These are phyloP conservation scores for Porphyrellus sp. DNA, from an alignment of 1,284 basidiomycete genomes.

Conservation along the genomic window DNA sequence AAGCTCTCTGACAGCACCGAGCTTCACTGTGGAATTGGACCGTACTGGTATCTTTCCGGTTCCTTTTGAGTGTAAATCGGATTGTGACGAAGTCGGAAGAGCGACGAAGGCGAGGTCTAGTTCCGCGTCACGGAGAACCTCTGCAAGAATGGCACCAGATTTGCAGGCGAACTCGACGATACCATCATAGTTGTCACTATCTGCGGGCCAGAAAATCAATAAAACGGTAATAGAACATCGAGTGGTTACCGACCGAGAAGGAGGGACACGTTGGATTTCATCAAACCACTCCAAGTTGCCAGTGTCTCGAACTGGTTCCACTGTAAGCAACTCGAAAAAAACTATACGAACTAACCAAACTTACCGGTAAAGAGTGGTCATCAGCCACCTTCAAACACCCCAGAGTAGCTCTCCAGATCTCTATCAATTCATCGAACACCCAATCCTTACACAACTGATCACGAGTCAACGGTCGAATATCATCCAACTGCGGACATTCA, in stretches of 20 bases:
- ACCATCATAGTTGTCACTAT: conserved; percentile 33
- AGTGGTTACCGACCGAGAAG: conserved; percentile 32
- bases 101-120: conserved; percentile 44
- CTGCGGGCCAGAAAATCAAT: conserved; percentile 23
- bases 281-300: conserved; percentile 42
- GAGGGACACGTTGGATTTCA: conserved; percentile 38
- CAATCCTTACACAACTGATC: conserved; percentile 55
- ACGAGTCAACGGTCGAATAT: conserved; percentile 51
- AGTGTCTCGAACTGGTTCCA: conserved; percentile 36
- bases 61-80: conserved; percentile 3
- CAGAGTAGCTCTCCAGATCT: conserved; percentile 54
- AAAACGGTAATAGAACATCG: background rate
- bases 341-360: conserved; percentile 22
- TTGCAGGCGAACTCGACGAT: conserved; percentile 41
- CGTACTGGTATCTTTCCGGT: conserved; percentile 15
- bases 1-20: conserved; percentile 51
- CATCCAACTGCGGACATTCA: conserved; percentile 47
- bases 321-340: conserved; percentile 9
- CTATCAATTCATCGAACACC: conserved; percentile 52
- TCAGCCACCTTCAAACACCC: conserved; percentile 42
- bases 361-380: conserved; percentile 41
- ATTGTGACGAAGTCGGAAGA: conserved; percentile 14
- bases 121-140: conserved; percentile 51
- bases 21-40: conserved; percentile 45
- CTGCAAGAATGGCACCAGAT: conserved; percentile 43